Conservation (phyloP, 331 rosid species). For the Saraca asoca region DNA sequence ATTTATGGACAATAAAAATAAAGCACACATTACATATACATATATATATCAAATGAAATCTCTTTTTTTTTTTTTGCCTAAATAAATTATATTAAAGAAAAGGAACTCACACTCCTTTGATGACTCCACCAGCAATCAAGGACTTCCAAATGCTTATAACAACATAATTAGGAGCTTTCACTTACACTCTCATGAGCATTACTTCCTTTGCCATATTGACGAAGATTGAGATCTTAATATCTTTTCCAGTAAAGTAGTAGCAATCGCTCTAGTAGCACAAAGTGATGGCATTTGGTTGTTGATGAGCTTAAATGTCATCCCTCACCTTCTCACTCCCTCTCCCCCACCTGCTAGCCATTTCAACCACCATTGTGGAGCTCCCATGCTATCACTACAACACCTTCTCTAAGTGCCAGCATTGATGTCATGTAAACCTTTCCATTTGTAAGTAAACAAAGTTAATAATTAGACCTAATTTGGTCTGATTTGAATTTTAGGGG, state of each 20-base stretch:
- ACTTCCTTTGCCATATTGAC: conserved; percentile 94
- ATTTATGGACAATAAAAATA: neutral
- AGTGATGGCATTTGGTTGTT: conserved; percentile 28
- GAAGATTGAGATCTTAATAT: conserved; percentile 49
- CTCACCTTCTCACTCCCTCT: too few relatives aligned
- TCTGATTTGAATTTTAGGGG: too few relatives aligned
- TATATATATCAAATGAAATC: neutral
- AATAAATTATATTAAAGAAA: conserved; percentile 23
- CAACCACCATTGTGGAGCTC: too few relatives aligned
- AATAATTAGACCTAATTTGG: too few relatives aligned
- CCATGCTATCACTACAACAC: too few relatives aligned
- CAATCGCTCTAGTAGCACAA: conserved; percentile 37
- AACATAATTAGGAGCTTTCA: conserved; percentile 75
- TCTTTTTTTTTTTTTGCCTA: neutral
- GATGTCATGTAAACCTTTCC: too few relatives aligned
- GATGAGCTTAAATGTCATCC: too few relatives aligned
- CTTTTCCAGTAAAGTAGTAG: conserved; percentile 37
- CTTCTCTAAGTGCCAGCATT: too few relatives aligned
- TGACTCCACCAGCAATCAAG: conserved; percentile 95
- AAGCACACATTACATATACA: neutral
- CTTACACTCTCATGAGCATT: conserved; percentile 88
- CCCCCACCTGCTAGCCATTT: too few relatives aligned
- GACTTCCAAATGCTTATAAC: conserved; percentile 79
- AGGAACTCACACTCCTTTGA: conserved; percentile 95
- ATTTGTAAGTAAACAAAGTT: too few relatives aligned